Evolutionary conservation across 2,329 filamentous ascomycete genomes (phyloP), one percentile per base, ranked within the genome.

Genomic region (Clarireedia monteithiana): DNA sequence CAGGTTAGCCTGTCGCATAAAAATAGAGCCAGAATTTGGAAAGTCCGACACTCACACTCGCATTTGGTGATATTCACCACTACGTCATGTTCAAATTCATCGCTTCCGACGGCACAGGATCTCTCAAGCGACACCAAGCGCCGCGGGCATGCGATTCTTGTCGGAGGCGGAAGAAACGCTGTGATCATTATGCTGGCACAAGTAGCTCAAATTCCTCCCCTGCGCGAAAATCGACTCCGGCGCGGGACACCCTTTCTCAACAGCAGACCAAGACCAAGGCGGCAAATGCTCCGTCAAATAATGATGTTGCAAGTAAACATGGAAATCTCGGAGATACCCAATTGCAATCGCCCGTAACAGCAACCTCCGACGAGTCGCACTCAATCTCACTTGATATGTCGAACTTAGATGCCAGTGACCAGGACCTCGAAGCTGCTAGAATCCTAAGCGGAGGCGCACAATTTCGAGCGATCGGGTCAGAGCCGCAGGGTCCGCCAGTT

Each of bases 131-230:
- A 50, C 80, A 80, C 60, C 81, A 84, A 64, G 79, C 82, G 23
- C 74, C 76, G 56, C 79, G 82, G 30, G 81, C 81, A 4, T 84
- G 81, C 59, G 71, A 73, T 0, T 68, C 71, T 2, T 84, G 81
- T 61, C 76, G 81, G 4, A 76, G 56, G 42, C 42, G 60, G 30
- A 63, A 62, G 38, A 63, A 63, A 40, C 55, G 75, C 57, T 78
- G 76, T 59, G 67, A 73, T 12, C 76, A 78, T 59, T 68, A 70
- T 20, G 24, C 15, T 2, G 49, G 30, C 24, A 20, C 53, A 50
- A 14, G 0, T 4, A 20, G 17, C 6, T 17, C 38, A 0, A 50
- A 17, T 36, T 27, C 26, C 5, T 45, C 47, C 12, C 38, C 27
- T n/a, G 36, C 14, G 24, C 38, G 36, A 40, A 15, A 26, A 30